phyloP scores from a whole-genome alignment of 2,329 filamentous ascomycete genomes.

The Didymella segeticola region DNA sequence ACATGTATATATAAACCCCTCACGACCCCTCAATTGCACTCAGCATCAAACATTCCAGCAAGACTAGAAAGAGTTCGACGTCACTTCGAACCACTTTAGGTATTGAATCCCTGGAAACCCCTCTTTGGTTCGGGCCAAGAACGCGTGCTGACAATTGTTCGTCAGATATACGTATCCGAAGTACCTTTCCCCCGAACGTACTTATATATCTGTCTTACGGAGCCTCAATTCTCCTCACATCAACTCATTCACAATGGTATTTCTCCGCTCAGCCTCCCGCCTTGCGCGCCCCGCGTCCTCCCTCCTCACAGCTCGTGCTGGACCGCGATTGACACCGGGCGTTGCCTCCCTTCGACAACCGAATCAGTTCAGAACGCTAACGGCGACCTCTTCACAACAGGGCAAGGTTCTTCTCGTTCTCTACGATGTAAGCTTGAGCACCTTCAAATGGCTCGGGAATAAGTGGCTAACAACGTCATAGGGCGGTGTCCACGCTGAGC shows the following conservation, averaged over 20 bases:
- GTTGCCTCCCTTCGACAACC: slow-evolving; percentile 55
- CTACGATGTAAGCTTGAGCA: slow-evolving; percentile 74
- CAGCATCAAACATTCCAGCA: slow-evolving; percentile 22
- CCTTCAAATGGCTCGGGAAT: slow-evolving; percentile 15
- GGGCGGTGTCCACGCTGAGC: slow-evolving; percentile 83
- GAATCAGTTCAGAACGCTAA: slow-evolving; percentile 66
- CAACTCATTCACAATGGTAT: slow-evolving; percentile 60
- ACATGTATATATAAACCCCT: slow-evolving; percentile 42
- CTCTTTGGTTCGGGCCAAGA: slow-evolving; percentile 17
- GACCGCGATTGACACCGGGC: slow-evolving; percentile 49
- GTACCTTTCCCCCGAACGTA: slow-evolving; percentile 23
- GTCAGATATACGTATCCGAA: slow-evolving; percentile 38
- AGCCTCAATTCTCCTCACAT: slow-evolving; percentile 28
- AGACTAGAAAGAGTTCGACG: slow-evolving; percentile 22
- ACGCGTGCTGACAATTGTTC: slow-evolving; percentile 32
- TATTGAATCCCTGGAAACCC: slow-evolving; percentile 33
- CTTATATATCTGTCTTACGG: slow-evolving; percentile 32
- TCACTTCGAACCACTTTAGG: slow-evolving; percentile 34
- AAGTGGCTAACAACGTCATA: slow-evolving; percentile 44
- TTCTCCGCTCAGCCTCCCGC: slow-evolving; percentile 67
- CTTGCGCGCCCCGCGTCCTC: slow-evolving; percentile 63
- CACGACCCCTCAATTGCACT: slow-evolving; percentile 28
- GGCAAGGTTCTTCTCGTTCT: slow-evolving; percentile 94
- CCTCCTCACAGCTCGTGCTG: slow-evolving; percentile 56
- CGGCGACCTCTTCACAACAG: slow-evolving; percentile 72